phyloP scores from a whole-genome alignment of 163 green algal species.

The Scenedesmus sp. region DNA sequence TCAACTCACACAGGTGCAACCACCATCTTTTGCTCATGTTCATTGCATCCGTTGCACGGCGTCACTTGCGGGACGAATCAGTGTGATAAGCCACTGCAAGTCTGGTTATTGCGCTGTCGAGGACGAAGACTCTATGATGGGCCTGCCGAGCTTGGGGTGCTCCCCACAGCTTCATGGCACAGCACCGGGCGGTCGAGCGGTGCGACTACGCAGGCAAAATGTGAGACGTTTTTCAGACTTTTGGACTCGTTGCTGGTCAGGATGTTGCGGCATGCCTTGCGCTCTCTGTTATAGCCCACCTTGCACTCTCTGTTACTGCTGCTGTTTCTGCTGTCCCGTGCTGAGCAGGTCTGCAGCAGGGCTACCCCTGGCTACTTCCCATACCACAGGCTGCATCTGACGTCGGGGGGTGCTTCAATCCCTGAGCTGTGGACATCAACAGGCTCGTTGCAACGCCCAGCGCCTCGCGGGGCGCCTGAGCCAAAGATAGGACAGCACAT shows the following conservation, averaged over 20 bases:
- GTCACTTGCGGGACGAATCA: background rate
- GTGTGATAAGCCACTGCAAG: background rate
- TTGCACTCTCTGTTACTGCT: background rate
- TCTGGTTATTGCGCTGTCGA: background rate
- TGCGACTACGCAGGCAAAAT: background rate
- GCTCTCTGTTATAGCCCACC: background rate
- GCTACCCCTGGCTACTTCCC: conserved; percentile 2
- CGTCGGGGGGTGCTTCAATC: background rate
- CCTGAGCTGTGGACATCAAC: conserved; percentile 10
- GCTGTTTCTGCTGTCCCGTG: background rate
- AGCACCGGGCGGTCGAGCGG: background rate
- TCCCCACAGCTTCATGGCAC: background rate
- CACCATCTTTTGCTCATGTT: background rate
- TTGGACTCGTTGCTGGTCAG: background rate
- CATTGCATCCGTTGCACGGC: background rate
- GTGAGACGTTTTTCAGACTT: background rate
- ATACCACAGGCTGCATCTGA: conserved; percentile 19
- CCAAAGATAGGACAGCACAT: background rate
- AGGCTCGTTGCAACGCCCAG: background rate
- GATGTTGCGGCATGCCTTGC: background rate
- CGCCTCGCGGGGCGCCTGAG: background rate
- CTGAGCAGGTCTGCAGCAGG: conserved; percentile 9
- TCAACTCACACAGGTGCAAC: background rate
- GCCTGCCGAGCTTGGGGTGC: background rate
- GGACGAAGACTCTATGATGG: background rate